Conservation (phyloP, 345 rosid genomes). For the Microcos paniculata region DNA sequence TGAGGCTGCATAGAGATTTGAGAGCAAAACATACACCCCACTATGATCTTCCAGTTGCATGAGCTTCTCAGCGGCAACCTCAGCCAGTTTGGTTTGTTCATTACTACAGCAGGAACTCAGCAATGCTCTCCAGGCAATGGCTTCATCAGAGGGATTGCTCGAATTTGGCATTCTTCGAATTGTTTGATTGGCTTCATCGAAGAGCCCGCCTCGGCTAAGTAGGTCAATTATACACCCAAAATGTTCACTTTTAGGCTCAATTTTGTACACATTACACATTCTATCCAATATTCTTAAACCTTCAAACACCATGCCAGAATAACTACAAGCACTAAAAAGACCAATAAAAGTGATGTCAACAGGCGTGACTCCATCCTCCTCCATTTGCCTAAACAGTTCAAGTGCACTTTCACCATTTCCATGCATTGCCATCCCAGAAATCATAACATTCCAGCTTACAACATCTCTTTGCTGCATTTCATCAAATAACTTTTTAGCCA, state of each 20-base stretch:
- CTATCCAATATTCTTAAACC: constrained; percentile 29
- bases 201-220: constrained; percentile 30
- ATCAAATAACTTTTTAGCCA: constrained; percentile 35
- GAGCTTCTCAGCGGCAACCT: constrained; percentile 37
- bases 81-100: constrained; percentile 27
- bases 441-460: constrained; percentile 42
- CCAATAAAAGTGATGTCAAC: constrained; percentile 36
- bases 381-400: constrained; percentile 28
- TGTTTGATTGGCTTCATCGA: constrained; percentile 29
- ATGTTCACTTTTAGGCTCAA: constrained; percentile 36
- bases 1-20: constrained; percentile 27
- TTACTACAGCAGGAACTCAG: constrained; percentile 26
- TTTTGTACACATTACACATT: constrained; percentile 27
- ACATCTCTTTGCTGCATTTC: constrained; percentile 30
- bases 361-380: constrained; percentile 30
- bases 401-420: constrained; percentile 33
- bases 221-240: constrained; percentile 35
- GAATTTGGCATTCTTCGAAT: constrained; percentile 28
- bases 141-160: constrained; percentile 33
- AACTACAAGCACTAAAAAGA: constrained; percentile 36
- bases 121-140: constrained; percentile 44
- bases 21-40: constrained; percentile 32
- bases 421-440: constrained; percentile 41
- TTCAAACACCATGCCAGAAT: constrained; percentile 32
- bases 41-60: constrained; percentile 35